Percentiles rank a stretch among this genome's conserved stretches.
Conservation (phyloP, 306 rosid species). For the Cicer arietinum region DNA sequence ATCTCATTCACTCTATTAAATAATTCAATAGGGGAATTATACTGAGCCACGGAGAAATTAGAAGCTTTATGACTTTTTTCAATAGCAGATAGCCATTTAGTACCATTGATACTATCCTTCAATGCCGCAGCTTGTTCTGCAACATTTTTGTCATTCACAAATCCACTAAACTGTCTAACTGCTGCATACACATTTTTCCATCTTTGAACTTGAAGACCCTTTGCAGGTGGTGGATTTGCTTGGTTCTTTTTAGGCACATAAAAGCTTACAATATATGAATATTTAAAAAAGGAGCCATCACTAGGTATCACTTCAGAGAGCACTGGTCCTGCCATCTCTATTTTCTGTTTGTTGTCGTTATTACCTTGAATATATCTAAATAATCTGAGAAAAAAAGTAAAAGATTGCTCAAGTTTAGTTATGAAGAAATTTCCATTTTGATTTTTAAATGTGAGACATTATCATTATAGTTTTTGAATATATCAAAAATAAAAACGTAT, state of each 20-base stretch:
- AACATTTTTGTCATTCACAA: slow-evolving; percentile 55
- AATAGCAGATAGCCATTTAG: slow-evolving; percentile 66
- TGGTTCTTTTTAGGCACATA: slow-evolving; percentile 77
- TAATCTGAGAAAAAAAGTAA: slow-evolving; percentile 50
- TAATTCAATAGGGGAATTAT: slow-evolving; percentile 77
- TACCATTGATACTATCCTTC: slow-evolving; percentile 65
- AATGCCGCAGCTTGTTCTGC: slow-evolving; percentile 73
- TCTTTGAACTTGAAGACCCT: slow-evolving; percentile 68
- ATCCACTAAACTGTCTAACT: slow-evolving; percentile 72
- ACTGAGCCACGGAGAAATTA: slow-evolving; percentile 74
- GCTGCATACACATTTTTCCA: slow-evolving; percentile 68
- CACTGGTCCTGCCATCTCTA: slow-evolving; percentile 90
- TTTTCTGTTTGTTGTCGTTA: slow-evolving; percentile 60
- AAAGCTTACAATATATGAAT: slow-evolving; percentile 80
- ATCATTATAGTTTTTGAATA: too few species aligned
- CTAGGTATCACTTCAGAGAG: slow-evolving; percentile 63
- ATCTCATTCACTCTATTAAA: slow-evolving; percentile 73
- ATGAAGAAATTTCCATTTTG: too few species aligned
- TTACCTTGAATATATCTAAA: slow-evolving; percentile 82
- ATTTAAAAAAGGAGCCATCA: slow-evolving; percentile 76
- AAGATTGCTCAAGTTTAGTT: too few species aligned
- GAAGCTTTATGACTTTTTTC: slow-evolving; percentile 54
- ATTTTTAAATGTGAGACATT: too few species aligned
- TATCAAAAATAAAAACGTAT: too few species aligned
- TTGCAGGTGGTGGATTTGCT: slow-evolving; percentile 75